These are phyloP conservation scores for Isatis tinctoria DNA, from an alignment of 345 rosid genomes.

Conservation along the genomic window DNA sequence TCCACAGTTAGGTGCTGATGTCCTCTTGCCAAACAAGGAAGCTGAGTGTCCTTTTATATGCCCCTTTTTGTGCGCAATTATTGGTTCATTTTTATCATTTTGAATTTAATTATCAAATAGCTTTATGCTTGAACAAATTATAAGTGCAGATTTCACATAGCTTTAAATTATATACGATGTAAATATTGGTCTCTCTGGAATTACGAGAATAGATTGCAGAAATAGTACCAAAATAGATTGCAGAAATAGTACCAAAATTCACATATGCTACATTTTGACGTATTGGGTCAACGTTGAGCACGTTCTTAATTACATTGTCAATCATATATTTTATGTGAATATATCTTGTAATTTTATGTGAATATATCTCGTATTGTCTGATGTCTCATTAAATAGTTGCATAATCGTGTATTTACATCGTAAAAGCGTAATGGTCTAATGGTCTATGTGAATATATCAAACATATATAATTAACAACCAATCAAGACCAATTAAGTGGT, in stretches of 20 bases:
- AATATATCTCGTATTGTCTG: too few relatives aligned
- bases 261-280: neutral
- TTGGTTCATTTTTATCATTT: neutral
- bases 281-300: neutral
- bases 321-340: too few relatives aligned
- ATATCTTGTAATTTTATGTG: too few relatives aligned
- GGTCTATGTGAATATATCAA: neutral
- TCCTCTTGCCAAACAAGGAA: constrained; percentile 34
- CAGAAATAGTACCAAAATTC: neutral
- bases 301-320: neutral
- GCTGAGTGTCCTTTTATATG: constrained; percentile 23
- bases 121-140: neutral
- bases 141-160: neutral
- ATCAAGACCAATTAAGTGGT: neutral
- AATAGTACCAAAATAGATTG: neutral
- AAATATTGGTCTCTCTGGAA: neutral
- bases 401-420: neutral
- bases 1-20: constrained; percentile 25
- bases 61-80: neutral
- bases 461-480: neutral
- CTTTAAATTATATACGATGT: neutral
- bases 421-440: neutral
- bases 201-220: neutral
- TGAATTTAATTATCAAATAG: neutral
- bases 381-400: neutral